Conservation (phyloP, 768 basidiomycete species). For the Pleurotus giganteus region DNA sequence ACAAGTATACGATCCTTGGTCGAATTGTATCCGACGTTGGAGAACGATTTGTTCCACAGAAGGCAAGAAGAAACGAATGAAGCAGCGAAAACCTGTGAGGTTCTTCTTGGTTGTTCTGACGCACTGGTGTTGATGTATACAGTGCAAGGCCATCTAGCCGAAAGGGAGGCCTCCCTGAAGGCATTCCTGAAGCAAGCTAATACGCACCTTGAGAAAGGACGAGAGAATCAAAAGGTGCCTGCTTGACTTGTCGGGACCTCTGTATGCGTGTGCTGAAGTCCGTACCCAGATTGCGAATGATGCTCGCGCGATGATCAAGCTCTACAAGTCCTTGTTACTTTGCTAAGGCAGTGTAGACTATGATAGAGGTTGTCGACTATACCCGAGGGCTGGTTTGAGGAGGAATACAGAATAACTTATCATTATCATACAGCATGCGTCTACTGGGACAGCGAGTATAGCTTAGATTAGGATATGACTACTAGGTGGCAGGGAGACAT, state of each 20-base stretch:
- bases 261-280: background rate
- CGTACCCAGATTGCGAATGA: conserved; percentile 29
- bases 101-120: background rate
- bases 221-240: conserved; percentile 33
- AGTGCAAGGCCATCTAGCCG: conserved; percentile 26
- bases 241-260: background rate
- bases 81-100: conserved; percentile 37
- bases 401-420: background rate
- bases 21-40: conserved; percentile 23
- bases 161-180: conserved; percentile 26
- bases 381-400: no score
- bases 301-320: conserved; percentile 31
- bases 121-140: conserved; percentile 8
- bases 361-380: no score
- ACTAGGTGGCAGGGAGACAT: conserved; percentile 20
- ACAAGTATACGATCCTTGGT: conserved; percentile 18
- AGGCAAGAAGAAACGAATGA: conserved; percentile 31
- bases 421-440: background rate
- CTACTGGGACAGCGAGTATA: background rate
- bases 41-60: conserved; percentile 32
- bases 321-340: conserved; percentile 30
- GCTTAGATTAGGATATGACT: background rate
- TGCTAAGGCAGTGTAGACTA: conserved; percentile 15
- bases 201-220: conserved; percentile 30
- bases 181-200: conserved; percentile 32